Percentiles rank a stretch among this genome's conserved stretches.
These are phyloP conservation scores for Graphilbum ipis-grandicollis DNA, from an alignment of 2,329 filamentous ascomycete genomes.

Conservation along the genomic window DNA sequence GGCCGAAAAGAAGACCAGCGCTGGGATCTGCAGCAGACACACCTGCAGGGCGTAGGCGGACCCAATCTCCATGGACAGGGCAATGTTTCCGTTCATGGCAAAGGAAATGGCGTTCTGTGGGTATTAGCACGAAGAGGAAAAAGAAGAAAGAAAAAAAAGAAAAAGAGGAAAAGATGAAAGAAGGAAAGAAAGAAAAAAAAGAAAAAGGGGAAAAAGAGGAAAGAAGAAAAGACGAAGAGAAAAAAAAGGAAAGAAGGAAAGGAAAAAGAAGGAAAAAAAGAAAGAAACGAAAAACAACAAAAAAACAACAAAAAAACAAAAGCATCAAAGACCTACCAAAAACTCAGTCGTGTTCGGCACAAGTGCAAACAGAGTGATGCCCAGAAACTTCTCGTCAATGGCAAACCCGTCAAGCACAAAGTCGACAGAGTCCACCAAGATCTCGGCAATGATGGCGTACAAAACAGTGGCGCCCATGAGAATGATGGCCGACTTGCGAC, in stretches of 20 bases:
- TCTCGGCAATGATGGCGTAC: slow-evolving; percentile 95
- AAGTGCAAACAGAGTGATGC: slow-evolving; percentile 88
- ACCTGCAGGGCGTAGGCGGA: slow-evolving; percentile 95
- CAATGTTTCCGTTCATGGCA: slow-evolving; percentile 99
- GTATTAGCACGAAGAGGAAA: too few relatives aligned
- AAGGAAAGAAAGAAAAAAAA: not conserved
- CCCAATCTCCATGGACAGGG: slow-evolving; percentile 96
- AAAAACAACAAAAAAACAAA: slow-evolving; percentile 1
- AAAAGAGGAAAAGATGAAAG: not conserved
- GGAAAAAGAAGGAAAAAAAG: slow-evolving; percentile 1
- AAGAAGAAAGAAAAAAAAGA: slow-evolving; percentile 2
- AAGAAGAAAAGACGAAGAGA: slow-evolving; percentile 30
- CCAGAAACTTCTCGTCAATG: slow-evolving; percentile 93
- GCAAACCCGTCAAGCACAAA: slow-evolving; percentile 81
- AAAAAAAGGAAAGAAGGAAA: not conserved
- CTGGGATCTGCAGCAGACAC: slow-evolving; percentile 84
- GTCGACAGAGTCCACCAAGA: slow-evolving; percentile 91
- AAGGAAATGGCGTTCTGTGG: slow-evolving; percentile 88
- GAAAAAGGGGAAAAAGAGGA: slow-evolving; percentile 38
- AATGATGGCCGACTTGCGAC: slow-evolving; percentile 77
- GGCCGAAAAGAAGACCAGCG: slow-evolving; percentile 80
- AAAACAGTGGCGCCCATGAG: slow-evolving; percentile 75
- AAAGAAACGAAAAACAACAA: slow-evolving; percentile 30
- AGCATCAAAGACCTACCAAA: slow-evolving; percentile 39
- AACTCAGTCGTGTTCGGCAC: slow-evolving; percentile 98